phyloP scores from a whole-genome alignment of 2,329 filamentous ascomycete genomes.

The Moelleriella libera region DNA sequence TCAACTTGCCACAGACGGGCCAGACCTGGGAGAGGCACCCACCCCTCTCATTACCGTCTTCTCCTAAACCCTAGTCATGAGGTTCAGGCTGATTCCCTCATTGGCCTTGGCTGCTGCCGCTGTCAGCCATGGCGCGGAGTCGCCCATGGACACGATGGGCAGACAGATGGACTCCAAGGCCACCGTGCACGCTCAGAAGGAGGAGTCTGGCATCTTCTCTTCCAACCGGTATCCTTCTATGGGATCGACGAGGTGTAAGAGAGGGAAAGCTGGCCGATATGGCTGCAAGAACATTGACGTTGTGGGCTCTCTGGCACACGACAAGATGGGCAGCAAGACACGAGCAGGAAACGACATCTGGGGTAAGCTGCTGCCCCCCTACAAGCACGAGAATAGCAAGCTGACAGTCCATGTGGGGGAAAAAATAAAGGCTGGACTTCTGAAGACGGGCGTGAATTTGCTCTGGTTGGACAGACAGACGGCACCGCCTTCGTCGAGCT shows the following conservation, averaged over 20 bases:
- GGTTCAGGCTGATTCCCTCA: background rate
- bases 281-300: slow-evolving; percentile 23
- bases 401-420: background rate
- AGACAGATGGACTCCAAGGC: background rate
- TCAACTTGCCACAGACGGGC: too few relatives aligned
- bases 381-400: background rate
- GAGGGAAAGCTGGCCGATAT: slow-evolving; percentile 19
- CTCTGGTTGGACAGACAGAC: slow-evolving; percentile 31
- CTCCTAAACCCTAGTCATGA: background rate
- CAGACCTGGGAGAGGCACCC: too few relatives aligned
- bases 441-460: slow-evolving; percentile 31
- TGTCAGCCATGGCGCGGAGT: background rate
- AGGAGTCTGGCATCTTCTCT: background rate
- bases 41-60: background rate
- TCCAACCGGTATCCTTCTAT: slow-evolving; percentile 3
- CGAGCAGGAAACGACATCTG: slow-evolving; percentile 22
- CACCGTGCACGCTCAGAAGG: background rate
- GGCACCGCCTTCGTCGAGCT: slow-evolving; percentile 37
- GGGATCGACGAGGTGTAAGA: slow-evolving; percentile 9
- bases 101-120: background rate
- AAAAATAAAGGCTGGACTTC: slow-evolving; percentile 25
- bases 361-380: slow-evolving; percentile 7
- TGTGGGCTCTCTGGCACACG: slow-evolving; percentile 22
- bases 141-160: background rate
- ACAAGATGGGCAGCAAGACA: slow-evolving; percentile 20